Base-by-base conservation (phyloP, 1,139 yeast species). In the Protomyces inundatus region DNA sequence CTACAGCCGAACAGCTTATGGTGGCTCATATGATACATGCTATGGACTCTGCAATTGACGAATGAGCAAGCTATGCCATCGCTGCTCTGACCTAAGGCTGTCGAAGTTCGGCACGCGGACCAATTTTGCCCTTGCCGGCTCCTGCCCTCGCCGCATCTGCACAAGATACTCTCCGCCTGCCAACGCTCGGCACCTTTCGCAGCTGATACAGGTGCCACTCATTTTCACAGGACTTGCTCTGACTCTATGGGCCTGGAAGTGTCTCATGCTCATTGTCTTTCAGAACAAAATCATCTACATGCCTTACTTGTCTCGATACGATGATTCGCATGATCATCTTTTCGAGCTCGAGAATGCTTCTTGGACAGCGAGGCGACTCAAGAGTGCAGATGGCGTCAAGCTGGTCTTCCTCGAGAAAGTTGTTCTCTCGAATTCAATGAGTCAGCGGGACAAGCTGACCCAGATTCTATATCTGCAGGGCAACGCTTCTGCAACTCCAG, bases 241-340 rank as follows among this genome's bases (percentile, higher is more conserved):
- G 7, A 48, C 54, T 14, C 52, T 60, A 7, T 60, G 58, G 58
- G n/a, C 58, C 7, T 60, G 58, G 58, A 60, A 60, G 16, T 60
- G 57, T 12, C 42, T 60, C 45, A 54, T 32, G 33, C 48, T 60
- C 32, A 39, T 60, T 10, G 40, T 60, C 34, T 60, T 60, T 39
- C 64, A 60, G 50, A 54, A 53, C 33, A 54, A 54, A 12, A 54
- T 60, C 50, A 60, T 60, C 50, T 60, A 60, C 12, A 60, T 60
- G 64, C 64, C 64, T 3, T 54, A 54, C 23, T 34, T 54, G 23
- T 54, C 54, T 16, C 64, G 64, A 12, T 42, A 48, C 6, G 64
- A 60, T 33, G 33, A 35, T 14, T 2, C 46, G 6, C 23, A 54
- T 34, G 46, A 45, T 6, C 35, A 53, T 16, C 42, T 37, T 10